Evolutionary conservation across 225 moss, liverwort and hornwort genomes (phyloP).

Genomic region (Physcomitrium patens): DNA sequence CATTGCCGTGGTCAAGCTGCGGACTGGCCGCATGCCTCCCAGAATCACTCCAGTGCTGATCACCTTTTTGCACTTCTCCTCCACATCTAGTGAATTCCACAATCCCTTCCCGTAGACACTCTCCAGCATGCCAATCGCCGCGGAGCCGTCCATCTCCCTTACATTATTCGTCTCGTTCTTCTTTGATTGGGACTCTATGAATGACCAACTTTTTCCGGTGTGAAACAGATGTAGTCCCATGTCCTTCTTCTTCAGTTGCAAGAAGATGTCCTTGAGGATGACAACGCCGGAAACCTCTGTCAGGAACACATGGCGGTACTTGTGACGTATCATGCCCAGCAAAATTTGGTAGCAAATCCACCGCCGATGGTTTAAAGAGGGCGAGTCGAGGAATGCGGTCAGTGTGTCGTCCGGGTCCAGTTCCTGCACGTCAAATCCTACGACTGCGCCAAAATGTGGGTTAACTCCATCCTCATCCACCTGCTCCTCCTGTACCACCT

Average conservation of each 20-base stretch:
- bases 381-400: constrained; percentile 41
- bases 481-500: neutral
- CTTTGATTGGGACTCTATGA: neutral
- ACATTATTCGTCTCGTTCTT: neutral
- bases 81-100: constrained; percentile 39
- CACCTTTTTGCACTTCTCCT: constrained; percentile 41
- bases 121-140: constrained; percentile 22
- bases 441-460: constrained; percentile 37
- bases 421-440: constrained; percentile 58
- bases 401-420: constrained; percentile 48
- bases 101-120: constrained; percentile 39
- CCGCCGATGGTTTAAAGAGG: constrained; percentile 40
- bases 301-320: constrained; percentile 47
- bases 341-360: constrained; percentile 59
- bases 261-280: constrained; percentile 32
- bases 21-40: constrained; percentile 48
- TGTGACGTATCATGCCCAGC: constrained; percentile 51
- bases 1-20: constrained; percentile 52
- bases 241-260: constrained; percentile 45
- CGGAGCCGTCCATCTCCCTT: neutral
- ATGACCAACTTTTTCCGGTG: constrained; percentile 32
- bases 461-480: neutral
- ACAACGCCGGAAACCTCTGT: constrained; percentile 46
- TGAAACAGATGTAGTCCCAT: constrained; percentile 43
- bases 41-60: constrained; percentile 44